A percentile compares a stretch with the other conserved stretches of the same genome.
Conservation (phyloP, 73 alveolate genomes). For the Paramecium biaurelia region DNA sequence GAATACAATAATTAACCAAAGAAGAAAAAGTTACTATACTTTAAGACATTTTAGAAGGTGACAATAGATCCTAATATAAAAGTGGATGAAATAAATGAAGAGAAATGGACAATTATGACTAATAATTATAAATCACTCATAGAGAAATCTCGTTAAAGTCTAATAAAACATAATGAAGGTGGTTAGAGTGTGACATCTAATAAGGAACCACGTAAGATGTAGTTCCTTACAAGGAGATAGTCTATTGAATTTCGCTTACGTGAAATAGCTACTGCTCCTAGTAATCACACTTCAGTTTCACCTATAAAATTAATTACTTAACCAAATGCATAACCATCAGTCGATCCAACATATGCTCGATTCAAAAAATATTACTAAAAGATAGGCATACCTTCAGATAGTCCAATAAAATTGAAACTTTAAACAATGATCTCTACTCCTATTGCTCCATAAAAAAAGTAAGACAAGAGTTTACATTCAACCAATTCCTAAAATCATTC, state of each 20-base stretch:
- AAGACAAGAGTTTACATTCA: background rate
- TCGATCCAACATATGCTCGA: background rate
- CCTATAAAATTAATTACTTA: background rate
- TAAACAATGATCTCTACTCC: background rate
- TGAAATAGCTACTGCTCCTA: slow-evolving; percentile 4
- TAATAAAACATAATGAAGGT: background rate
- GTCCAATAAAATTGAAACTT: background rate
- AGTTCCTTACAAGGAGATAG: slow-evolving; percentile 29
- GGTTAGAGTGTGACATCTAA: background rate
- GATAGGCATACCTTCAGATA: background rate
- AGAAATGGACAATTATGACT: slow-evolving; percentile 18
- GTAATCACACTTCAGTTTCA: slow-evolving; percentile 10
- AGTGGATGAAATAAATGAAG: slow-evolving; percentile 37
- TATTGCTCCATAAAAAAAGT: background rate
- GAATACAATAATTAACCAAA: background rate
- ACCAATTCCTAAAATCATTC: background rate
- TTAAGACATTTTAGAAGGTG: slow-evolving; percentile 15
- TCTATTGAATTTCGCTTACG: slow-evolving; percentile 31
- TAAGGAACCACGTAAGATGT: background rate
- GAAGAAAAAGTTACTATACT: background rate
- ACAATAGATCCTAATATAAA: slow-evolving; percentile 8
- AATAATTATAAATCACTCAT: slow-evolving; percentile 44
- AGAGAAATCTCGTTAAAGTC: slow-evolving; percentile 29
- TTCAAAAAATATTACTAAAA: background rate
- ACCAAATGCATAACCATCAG: background rate